Base-by-base conservation (phyloP, 1,139 yeast species). In the Suhomyces bokatorum region DNA sequence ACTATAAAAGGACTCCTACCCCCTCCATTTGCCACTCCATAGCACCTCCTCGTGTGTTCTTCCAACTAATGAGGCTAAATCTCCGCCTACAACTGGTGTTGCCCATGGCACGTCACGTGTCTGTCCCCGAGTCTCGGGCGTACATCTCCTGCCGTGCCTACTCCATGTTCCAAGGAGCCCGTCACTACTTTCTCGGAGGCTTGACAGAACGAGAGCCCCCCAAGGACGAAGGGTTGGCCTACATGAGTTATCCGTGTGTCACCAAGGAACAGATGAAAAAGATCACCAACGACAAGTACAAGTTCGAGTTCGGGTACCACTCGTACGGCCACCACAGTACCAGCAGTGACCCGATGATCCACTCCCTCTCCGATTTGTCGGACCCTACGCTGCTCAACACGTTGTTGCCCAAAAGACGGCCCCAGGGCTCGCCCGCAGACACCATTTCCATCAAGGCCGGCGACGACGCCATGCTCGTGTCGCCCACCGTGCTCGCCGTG, bases 391-490 rank as follows among this genome's bases (percentile, higher is more conserved):
- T 67, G 50, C 63, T 74, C 39, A 73, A 70, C 43, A 61, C 79
- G 3, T 65, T 78, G 39, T 59, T 78, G 32, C 83, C 83, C 3
- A 64, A 77, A 52, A 64, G 83, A 58, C 58, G 83, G 48, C 77
- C 81, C 0, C 74, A 70, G 34, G 82, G 82, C 1, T 75, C 80
- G 10, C 81, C 81, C 0, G 68, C 67, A 20, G 83, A 78, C 50
- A 78, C 84, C 0, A 59, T 78, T 6, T 74, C 80, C 10, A 69
- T 79, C 36, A 75, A 75, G 51, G 80, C 80, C 10, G 85, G 85
- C 1, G 85, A 80, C 51, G 85, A 80, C 56, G 82, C 85, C n/a
- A 77, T 79, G 78, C 63, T 80, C 38, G 78, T 78, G 3, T 76
- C 83, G 3, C 80, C 83, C 1, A 70, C 78, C 7, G 72, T 80